Conservation (phyloP, 257 asterid species). For the Nicotiana knightiana region DNA sequence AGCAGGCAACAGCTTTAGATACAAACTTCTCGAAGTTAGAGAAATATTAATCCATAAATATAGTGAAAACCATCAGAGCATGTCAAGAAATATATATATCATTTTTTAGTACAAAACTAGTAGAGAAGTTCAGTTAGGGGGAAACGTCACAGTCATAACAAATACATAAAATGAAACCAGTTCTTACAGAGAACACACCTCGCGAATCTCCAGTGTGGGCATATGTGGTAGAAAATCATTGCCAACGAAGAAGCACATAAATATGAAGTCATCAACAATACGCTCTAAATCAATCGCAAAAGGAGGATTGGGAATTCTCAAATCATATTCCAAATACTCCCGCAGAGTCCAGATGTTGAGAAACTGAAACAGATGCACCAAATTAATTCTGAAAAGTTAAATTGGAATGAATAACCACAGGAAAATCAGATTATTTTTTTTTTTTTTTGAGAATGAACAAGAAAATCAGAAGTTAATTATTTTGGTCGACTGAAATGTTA, state of each 20-base stretch:
- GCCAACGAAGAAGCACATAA: constrained; percentile 60
- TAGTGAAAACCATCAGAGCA: neutral
- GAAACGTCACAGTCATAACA: neutral
- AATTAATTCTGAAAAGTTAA: neutral
- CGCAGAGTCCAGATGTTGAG: constrained; percentile 45
- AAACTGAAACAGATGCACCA: constrained; percentile 30
- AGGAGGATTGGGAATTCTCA: constrained; percentile 30
- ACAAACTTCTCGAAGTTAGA: neutral
- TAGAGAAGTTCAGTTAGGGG: neutral
- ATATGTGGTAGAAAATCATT: constrained; percentile 65
- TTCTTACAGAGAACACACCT: constrained; percentile 27
- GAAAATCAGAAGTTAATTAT: neutral
- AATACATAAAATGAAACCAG: neutral
- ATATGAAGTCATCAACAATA: constrained; percentile 50
- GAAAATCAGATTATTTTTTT: no score
- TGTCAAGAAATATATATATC: neutral
- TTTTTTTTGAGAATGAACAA: neutral
- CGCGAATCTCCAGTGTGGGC: constrained; percentile 50
- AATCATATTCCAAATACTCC: constrained; percentile 47
- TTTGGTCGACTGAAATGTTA: constrained; percentile 13
- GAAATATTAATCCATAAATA: neutral
- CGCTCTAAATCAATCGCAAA: constrained; percentile 40
- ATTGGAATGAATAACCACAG: neutral
- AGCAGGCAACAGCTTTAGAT: neutral
- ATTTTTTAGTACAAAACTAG: neutral